phyloP scores from a whole-genome alignment of 1,284 basidiomycete genomes.

The Pisolithus thermaeus region DNA sequence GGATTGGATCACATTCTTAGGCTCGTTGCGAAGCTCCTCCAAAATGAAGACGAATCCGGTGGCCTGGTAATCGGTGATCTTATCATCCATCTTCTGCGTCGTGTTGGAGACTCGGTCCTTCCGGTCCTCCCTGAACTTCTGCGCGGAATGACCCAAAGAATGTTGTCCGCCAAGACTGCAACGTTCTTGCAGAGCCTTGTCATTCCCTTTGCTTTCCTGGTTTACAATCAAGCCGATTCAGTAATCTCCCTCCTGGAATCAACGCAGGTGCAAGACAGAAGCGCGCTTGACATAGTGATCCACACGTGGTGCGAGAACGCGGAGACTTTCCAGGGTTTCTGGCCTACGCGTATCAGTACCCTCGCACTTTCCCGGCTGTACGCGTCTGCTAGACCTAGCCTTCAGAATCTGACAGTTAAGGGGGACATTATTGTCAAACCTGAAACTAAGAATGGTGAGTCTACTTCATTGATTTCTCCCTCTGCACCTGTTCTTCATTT shows the following conservation, averaged over 20 bases:
- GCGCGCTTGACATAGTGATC: conserved; percentile 75
- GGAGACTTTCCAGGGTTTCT: conserved; percentile 91
- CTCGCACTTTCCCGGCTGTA: conserved; percentile 81
- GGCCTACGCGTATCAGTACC: conserved; percentile 82
- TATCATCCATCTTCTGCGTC: conserved; percentile 86
- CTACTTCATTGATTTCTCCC: background rate
- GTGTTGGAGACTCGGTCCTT: conserved; percentile 69
- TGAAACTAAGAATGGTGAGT: conserved; percentile 74
- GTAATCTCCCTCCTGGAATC: conserved; percentile 72
- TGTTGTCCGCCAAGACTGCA: conserved; percentile 80
- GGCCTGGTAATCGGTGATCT: conserved; percentile 92
- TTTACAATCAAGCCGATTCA: conserved; percentile 76
- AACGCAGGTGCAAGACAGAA: conserved; percentile 50
- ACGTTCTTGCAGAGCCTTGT: conserved; percentile 89
- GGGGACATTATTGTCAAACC: conserved; percentile 88
- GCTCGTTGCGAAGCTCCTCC: conserved; percentile 72
- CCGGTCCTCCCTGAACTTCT: conserved; percentile 85
- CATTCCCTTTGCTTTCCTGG: conserved; percentile 89
- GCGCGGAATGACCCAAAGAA: conserved; percentile 75
- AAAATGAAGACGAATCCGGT: conserved; percentile 78
- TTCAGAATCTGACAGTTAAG: conserved; percentile 72
- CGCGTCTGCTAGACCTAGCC: conserved; percentile 53
- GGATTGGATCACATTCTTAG: conserved; percentile 73
- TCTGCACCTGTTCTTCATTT: conserved; percentile 13
- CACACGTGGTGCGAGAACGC: conserved; percentile 92